Percentiles rank a stretch among this genome's conserved stretches.
These are phyloP conservation scores for Suillus clintonianus DNA, from an alignment of 768 basidiomycete species.

Conservation along the genomic window DNA sequence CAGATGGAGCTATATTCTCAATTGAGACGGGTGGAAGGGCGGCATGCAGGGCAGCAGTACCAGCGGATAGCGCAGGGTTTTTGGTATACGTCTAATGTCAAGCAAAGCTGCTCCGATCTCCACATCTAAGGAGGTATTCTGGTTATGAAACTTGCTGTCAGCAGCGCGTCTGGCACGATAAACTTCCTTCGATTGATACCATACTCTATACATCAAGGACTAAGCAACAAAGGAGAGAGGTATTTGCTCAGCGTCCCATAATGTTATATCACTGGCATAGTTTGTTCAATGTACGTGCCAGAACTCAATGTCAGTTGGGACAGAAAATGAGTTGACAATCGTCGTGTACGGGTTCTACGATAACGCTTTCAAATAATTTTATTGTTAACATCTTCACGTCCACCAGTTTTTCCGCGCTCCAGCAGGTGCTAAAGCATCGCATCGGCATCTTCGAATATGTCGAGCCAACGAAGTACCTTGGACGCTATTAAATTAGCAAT, in stretches of 20 bases:
- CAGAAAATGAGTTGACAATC: slow-evolving; percentile 25
- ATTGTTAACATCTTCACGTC: slow-evolving; percentile 90
- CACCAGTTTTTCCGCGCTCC: slow-evolving; percentile 89
- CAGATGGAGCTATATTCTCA: slow-evolving; percentile 72
- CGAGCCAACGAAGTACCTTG: background rate
- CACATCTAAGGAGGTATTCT: background rate
- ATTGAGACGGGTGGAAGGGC: slow-evolving; percentile 64
- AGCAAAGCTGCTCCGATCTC: slow-evolving; percentile 9
- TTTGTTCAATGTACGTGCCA: slow-evolving; percentile 39
- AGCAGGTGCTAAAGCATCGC: slow-evolving; percentile 84
- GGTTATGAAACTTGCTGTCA: slow-evolving; percentile 46
- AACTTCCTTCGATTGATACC: slow-evolving; percentile 35
- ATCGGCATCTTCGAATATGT: slow-evolving; percentile 73
- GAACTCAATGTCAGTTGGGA: background rate
- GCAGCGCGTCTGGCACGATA: slow-evolving; percentile 57
- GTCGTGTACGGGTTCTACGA: slow-evolving; percentile 40
- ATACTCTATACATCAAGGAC: slow-evolving; percentile 37
- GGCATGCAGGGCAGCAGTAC: slow-evolving; percentile 44
- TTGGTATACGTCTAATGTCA: slow-evolving; percentile 46
- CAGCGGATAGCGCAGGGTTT: slow-evolving; percentile 40
- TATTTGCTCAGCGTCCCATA: slow-evolving; percentile 64
- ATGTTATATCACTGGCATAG: slow-evolving; percentile 91
- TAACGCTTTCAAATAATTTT: slow-evolving; percentile 97
- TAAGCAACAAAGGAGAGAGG: background rate
- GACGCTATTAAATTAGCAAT: background rate